Conservation (phyloP, 768 basidiomycete species). For the Pisolithus marmoratus region DNA sequence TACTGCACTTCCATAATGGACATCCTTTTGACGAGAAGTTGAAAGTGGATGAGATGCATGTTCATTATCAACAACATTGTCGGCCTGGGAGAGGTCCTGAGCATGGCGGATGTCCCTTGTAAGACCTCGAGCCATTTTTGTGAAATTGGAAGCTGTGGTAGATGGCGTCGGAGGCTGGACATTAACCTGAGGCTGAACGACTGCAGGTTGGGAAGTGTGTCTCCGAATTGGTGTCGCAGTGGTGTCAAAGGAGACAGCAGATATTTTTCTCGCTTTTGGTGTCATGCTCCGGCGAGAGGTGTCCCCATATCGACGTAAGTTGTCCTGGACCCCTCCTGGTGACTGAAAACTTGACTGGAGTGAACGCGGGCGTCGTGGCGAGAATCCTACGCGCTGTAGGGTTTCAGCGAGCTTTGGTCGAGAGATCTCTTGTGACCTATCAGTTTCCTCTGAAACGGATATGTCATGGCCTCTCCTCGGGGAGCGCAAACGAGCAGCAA, state of each 20-base stretch:
- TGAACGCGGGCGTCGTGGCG: slow-evolving; percentile 67
- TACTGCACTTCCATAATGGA: slow-evolving; percentile 20
- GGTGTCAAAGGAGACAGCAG: slow-evolving; percentile 24
- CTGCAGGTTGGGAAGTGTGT: slow-evolving; percentile 13
- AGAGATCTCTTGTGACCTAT: slow-evolving; percentile 36
- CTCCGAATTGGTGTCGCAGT: slow-evolving; percentile 23
- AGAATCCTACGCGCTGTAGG: slow-evolving; percentile 62
- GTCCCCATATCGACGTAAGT: slow-evolving; percentile 13
- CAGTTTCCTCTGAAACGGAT: slow-evolving; percentile 46
- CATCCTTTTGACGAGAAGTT: slow-evolving; percentile 19
- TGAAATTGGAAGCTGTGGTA: slow-evolving; percentile 49
- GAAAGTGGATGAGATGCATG: neutral
- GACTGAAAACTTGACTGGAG: slow-evolving; percentile 25
- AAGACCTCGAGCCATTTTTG: slow-evolving; percentile 51
- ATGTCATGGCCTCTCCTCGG: slow-evolving; percentile 41
- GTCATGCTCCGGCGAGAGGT: slow-evolving; percentile 23
- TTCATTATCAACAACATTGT: slow-evolving; percentile 4
- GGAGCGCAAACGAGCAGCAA: slow-evolving; percentile 41
- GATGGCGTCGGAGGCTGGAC: slow-evolving; percentile 62
- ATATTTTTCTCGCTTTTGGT: slow-evolving; percentile 27
- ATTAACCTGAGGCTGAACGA: slow-evolving; percentile 43
- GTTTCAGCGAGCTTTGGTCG: slow-evolving; percentile 69
- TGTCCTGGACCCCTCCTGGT: slow-evolving; percentile 7
- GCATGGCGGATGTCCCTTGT: slow-evolving; percentile 49
- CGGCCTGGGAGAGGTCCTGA: slow-evolving; percentile 15